Base-by-base conservation (phyloP, 2,329 filamentous ascomycete genomes). In the Hypoxylon sp. region DNA sequence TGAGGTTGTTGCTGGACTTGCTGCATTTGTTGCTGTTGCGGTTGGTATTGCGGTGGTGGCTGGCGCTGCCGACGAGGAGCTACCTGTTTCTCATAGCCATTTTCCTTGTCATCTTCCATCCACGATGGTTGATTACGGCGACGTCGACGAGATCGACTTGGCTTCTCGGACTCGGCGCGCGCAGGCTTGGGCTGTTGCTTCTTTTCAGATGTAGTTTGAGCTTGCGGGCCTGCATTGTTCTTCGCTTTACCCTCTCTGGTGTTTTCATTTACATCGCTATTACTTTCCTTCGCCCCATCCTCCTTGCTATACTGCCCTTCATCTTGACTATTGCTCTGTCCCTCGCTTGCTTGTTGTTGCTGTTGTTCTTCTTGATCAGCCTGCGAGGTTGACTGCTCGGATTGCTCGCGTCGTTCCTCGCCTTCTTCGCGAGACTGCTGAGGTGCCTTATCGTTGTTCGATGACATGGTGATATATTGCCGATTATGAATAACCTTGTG, bases 111-210 rank as follows among this genome's bases (percentile, higher is more conserved):
- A 10, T 72, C 72, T 3, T 74, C 75, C 61, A 72, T 68, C 71
- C 72, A 78, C 3, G 72, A 65, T 6, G 76, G 78, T 56, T 76
- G 75, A 55, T 78, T 77, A 54, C 77, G 76, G 67, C 77, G 77
- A 51, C 74, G 76, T 35, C 70, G 71, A 54, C 68, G 70, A 55
- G 68, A 74, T 47, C 71, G 73, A 50, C 69, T 76, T 6, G 70
- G 76, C 62, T 72, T 73, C 58, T 73, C 70, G 1, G 76, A 76
- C 47, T 77, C 75, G 26, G 44, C 70, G 26, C 73, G 72, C 51
- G 70, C 54, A 29, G 69, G 70, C 52, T 71, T 73, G 2, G 73
- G 66, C 53, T 73, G 73, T 24, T 65, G 69, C 66, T 75, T 74
- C 55, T 5, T 39, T 53, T 70, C 63, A 9, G 67, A 29, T 54